Evolutionary conservation across 2,329 filamentous ascomycete genomes (phyloP).

Genomic region (Xylariomycetidae sp.): DNA sequence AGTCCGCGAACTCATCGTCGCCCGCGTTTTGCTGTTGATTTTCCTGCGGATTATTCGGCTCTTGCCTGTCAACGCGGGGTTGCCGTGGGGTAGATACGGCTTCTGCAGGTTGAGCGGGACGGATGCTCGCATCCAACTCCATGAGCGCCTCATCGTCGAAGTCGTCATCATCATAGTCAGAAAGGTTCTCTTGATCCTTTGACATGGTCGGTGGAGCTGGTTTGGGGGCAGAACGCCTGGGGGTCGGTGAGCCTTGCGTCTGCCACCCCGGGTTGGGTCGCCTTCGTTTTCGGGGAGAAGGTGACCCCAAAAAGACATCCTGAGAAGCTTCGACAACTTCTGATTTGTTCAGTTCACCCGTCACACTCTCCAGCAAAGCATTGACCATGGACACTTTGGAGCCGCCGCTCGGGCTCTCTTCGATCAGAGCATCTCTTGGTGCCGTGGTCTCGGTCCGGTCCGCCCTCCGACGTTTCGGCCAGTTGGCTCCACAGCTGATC

Average conservation of each 20-base stretch:
- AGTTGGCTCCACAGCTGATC: conserved; percentile 63
- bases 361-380: conserved; percentile 61
- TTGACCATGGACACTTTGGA: conserved; percentile 54
- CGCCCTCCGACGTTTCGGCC: conserved; percentile 63
- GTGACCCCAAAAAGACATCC: conserved; percentile 31
- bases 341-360: conserved; percentile 42
- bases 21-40: conserved; percentile 15
- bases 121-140: conserved; percentile 41
- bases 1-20: conserved; percentile 59
- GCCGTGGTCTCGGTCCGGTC: conserved; percentile 39
- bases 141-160: conserved; percentile 56
- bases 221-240: conserved; percentile 15
- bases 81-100: conserved; percentile 6
- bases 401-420: conserved; percentile 36
- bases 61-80: conserved; percentile 12
- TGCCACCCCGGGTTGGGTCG: conserved; percentile 13
- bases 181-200: conserved; percentile 19
- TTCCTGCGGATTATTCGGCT: conserved; percentile 4
- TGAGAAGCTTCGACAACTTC: conserved; percentile 27
- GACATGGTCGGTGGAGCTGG: conserved; percentile 7
- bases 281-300: conserved; percentile 40
- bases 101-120: conserved; percentile 17
- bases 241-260: conserved; percentile 10
- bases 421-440: conserved; percentile 26
- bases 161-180: conserved; percentile 51